These are phyloP conservation scores for Trichaptum fuscoviolaceum DNA, from an alignment of 768 basidiomycete species.

Conservation along the genomic window DNA sequence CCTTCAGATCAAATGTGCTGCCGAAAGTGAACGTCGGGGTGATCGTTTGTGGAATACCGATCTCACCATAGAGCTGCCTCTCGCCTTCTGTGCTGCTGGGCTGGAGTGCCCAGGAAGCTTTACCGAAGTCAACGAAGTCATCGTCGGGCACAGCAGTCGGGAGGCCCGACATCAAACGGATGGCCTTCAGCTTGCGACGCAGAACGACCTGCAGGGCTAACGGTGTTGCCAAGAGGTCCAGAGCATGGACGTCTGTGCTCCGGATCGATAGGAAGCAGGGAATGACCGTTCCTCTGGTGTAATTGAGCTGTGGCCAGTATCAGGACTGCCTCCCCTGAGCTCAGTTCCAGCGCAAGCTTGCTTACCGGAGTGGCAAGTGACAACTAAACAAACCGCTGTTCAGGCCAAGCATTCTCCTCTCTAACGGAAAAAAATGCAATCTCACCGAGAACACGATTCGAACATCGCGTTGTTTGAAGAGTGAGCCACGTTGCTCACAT, in stretches of 20 bases:
- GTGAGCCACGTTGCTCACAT: not conserved
- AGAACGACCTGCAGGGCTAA: conserved; percentile 5
- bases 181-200: not conserved
- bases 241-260: conserved; percentile 30
- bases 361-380: not conserved
- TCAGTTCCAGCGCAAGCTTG: not conserved
- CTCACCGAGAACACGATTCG: not conserved
- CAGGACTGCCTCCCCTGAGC: not conserved
- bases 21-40: not conserved
- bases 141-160: not conserved
- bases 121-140: not conserved
- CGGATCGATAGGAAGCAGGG: conserved; percentile 42
- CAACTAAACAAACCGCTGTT: not conserved
- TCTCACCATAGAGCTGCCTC: not conserved
- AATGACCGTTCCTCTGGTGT: conserved; percentile 44
- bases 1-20: not conserved
- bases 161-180: not conserved
- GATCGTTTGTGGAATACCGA: not conserved
- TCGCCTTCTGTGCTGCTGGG: not conserved
- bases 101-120: not conserved
- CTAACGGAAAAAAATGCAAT: not conserved
- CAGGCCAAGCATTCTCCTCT: not conserved
- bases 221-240: conserved; percentile 40
- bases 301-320: conserved; percentile 31
- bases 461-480: not conserved